These are phyloP conservation scores for Martensiomyces pterosporus DNA, from an alignment of 192 early-diverging fungal species.

Conservation along the genomic window DNA sequence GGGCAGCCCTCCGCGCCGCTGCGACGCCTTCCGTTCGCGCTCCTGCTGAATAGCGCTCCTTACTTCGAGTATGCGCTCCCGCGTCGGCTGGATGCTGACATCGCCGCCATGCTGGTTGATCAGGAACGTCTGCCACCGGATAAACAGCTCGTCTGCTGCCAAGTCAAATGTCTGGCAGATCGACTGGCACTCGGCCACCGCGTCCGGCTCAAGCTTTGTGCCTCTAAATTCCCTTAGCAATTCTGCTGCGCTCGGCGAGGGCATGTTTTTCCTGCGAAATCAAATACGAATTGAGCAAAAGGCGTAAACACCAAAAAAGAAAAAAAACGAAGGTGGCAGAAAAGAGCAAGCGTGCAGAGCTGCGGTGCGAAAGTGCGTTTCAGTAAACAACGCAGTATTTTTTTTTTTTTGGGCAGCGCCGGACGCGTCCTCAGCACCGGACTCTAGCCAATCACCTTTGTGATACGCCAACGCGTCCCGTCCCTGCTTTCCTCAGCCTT, in stretches of 20 bases:
- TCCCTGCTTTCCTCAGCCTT: slow-evolving; percentile 58
- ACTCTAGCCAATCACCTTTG: slow-evolving; percentile 38
- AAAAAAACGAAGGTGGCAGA: too few species aligned
- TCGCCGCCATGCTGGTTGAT: slow-evolving; percentile 43
- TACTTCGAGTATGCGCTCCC: slow-evolving; percentile 42
- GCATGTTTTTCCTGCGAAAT: slow-evolving; percentile 9
- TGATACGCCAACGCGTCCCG: slow-evolving; percentile 62
- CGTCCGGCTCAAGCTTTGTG: slow-evolving; percentile 35
- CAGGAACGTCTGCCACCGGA: slow-evolving; percentile 44
- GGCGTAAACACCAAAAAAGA: slow-evolving; percentile 1
- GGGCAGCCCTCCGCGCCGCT: slow-evolving; percentile 18
- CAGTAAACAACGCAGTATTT: too few species aligned
- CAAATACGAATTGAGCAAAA: not conserved
- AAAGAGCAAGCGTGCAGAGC: too few species aligned
- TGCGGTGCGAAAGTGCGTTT: too few species aligned
- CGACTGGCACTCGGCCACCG: slow-evolving; percentile 33
- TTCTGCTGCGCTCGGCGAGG: slow-evolving; percentile 17
- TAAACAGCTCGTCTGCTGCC: slow-evolving; percentile 37
- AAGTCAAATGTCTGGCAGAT: slow-evolving; percentile 41
- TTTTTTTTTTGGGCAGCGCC: too few species aligned
- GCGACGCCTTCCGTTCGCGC: slow-evolving; percentile 24
- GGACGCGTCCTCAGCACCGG: too few species aligned
- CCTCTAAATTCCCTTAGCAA: slow-evolving; percentile 33
- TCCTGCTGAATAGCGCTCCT: slow-evolving; percentile 32
- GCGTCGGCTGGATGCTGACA: slow-evolving; percentile 27